These are phyloP conservation scores for Cenchrus americanus DNA, from an alignment of 176 grass and related monocot genomes.

Conservation along the genomic window DNA sequence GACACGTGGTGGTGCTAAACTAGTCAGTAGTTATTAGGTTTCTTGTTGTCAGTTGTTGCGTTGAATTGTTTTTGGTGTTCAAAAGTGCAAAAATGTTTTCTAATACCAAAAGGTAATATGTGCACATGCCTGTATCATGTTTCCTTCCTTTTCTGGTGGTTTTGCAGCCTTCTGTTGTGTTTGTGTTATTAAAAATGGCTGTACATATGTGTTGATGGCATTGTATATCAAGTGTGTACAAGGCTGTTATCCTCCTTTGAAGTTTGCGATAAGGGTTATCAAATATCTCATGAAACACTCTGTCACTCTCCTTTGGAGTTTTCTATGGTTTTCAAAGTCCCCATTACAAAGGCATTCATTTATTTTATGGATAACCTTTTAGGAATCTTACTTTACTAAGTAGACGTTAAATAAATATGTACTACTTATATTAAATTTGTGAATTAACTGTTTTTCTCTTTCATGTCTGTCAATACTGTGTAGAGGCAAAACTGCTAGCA, in stretches of 20 bases:
- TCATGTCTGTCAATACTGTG: not conserved
- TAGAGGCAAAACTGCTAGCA: slow-evolving; percentile 11
- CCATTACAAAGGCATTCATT: not conserved
- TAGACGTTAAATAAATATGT: not conserved
- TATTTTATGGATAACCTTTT: not conserved
- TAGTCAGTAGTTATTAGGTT: not conserved
- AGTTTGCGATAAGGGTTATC: not conserved
- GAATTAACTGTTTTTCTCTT: not conserved
- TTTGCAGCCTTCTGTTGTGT: not conserved
- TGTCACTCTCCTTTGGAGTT: not conserved
- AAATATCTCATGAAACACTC: not conserved
- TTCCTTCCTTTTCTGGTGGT: not conserved
- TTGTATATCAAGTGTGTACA: not conserved
- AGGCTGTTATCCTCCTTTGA: not conserved
- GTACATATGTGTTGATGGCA: not conserved
- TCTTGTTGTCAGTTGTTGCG: not conserved
- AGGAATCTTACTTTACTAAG: not conserved
- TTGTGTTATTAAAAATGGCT: not conserved
- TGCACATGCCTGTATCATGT: not conserved
- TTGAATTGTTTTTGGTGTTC: not conserved
- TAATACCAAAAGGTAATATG: not conserved
- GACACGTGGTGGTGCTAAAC: not conserved
- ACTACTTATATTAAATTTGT: not conserved
- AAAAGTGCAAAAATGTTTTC: not conserved
- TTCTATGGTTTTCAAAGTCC: not conserved